A percentile compares a stretch with the other conserved stretches of the same genome.
These are phyloP conservation scores for Luvunga scandens DNA, from an alignment of 345 rosid species.

Conservation along the genomic window DNA sequence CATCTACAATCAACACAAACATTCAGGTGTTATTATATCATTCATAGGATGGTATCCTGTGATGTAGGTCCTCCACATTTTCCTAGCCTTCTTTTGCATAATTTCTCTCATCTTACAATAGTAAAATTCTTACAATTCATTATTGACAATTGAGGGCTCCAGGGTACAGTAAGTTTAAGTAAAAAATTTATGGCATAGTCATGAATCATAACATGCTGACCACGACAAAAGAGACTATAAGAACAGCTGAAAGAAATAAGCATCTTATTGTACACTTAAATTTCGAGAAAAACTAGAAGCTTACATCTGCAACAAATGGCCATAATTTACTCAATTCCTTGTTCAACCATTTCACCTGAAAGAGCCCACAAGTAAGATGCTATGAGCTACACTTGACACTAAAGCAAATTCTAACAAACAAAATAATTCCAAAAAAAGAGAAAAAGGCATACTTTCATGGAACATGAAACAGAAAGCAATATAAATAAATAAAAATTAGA, in stretches of 20 bases:
- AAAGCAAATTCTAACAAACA: neutral
- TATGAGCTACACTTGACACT: conserved; percentile 4
- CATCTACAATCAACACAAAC: neutral
- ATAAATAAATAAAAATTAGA: neutral
- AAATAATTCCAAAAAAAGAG: neutral
- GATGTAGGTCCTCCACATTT: neutral
- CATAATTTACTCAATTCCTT: conserved; percentile 88
- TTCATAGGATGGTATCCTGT: neutral
- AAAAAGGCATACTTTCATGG: neutral
- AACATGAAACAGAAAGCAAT: neutral
- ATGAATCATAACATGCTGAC: neutral
- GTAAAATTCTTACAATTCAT: neutral
- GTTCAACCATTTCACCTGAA: conserved; percentile 98
- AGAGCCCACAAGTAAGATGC: conserved; percentile 12
- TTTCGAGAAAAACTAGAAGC: conserved; percentile 19
- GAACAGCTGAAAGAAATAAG: neutral
- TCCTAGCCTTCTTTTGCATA: conserved; percentile 6
- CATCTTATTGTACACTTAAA: conserved; percentile 13
- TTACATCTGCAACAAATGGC: conserved; percentile 98
- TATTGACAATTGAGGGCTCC: neutral
- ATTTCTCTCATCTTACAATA: conserved; percentile 9
- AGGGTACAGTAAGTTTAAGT: neutral
- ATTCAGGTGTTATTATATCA: neutral
- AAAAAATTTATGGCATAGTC: neutral
- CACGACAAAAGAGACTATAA: neutral